These are phyloP conservation scores for Neofusicoccum ribis DNA, from an alignment of 2,329 filamentous ascomycete species.

Conservation along the genomic window DNA sequence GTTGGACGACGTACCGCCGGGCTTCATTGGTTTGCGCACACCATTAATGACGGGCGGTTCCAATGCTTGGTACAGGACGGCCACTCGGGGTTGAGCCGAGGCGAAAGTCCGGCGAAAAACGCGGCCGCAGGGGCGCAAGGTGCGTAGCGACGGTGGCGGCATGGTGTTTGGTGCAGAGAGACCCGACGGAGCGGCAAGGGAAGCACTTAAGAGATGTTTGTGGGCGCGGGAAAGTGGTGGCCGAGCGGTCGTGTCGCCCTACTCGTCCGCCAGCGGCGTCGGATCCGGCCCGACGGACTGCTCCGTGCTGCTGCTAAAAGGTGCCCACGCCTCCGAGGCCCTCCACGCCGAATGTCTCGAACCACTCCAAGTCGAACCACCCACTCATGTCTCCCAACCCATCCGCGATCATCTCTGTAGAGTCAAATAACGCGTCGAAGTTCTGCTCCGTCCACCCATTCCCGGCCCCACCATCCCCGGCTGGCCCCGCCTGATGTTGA, in stretches of 20 bases:
- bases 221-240: not conserved
- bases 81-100: slow-evolving; percentile 33
- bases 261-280: too few species aligned
- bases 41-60: slow-evolving; percentile 51
- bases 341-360: slow-evolving; percentile 1
- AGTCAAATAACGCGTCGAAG: not conserved
- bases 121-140: not conserved
- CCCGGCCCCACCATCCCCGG: not conserved
- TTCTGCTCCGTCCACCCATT: not conserved
- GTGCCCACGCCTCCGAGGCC: not conserved
- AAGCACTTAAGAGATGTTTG: not conserved
- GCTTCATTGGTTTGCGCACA: slow-evolving; percentile 51
- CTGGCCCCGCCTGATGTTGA: not conserved
- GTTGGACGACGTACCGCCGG: slow-evolving; percentile 38
- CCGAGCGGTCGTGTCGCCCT: not conserved
- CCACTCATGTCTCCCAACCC: slow-evolving; percentile 4
- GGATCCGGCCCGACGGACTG: not conserved
- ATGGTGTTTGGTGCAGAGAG: not conserved
- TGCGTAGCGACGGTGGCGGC: not conserved
- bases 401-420: not conserved
- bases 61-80: slow-evolving; percentile 50
- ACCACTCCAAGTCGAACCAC: slow-evolving; percentile 16
- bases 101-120: not conserved
- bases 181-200: not conserved
- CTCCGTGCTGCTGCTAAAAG: not conserved